Percentiles rank a stretch among this genome's conserved stretches.
phyloP scores from a whole-genome alignment of 768 basidiomycete species.

The Suillus americanus region DNA sequence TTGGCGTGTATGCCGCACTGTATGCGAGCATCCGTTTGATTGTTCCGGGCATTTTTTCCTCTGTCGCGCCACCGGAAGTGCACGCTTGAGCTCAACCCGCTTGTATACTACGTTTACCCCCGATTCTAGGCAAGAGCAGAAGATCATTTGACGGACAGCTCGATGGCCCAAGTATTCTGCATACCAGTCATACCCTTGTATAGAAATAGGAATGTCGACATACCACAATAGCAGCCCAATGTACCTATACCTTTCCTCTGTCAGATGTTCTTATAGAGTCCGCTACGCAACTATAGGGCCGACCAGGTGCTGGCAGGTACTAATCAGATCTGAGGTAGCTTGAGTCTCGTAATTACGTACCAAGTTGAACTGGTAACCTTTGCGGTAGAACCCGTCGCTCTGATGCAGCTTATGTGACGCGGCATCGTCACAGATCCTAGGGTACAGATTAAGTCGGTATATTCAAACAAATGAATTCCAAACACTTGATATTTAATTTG shows the following conservation, averaged over 20 bases:
- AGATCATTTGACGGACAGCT: not conserved
- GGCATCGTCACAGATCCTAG: too few species aligned
- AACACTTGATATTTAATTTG: too few species aligned
- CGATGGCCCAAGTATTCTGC: not conserved
- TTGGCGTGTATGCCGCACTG: not conserved
- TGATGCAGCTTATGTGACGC: too few species aligned
- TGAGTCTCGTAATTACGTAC: too few species aligned
- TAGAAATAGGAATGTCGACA: not conserved
- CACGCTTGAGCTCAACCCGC: not conserved
- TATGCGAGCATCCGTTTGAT: not conserved
- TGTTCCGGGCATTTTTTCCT: not conserved
- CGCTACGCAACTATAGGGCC: too few species aligned
- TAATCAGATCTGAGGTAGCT: too few species aligned
- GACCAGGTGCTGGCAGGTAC: too few species aligned
- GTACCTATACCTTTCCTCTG: not conserved
- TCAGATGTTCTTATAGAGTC: not conserved
- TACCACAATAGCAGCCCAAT: not conserved
- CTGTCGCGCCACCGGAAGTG: not conserved
- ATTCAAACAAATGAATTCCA: too few species aligned
- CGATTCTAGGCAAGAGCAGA: not conserved
- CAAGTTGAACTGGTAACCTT: too few species aligned
- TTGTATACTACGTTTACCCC: not conserved
- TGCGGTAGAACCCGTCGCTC: too few species aligned
- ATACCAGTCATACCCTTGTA: not conserved
- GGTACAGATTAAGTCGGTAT: too few species aligned